Evolutionary conservation across 164 flowering plant species (phyloP).

Genomic region (Amborella trichopoda): DNA sequence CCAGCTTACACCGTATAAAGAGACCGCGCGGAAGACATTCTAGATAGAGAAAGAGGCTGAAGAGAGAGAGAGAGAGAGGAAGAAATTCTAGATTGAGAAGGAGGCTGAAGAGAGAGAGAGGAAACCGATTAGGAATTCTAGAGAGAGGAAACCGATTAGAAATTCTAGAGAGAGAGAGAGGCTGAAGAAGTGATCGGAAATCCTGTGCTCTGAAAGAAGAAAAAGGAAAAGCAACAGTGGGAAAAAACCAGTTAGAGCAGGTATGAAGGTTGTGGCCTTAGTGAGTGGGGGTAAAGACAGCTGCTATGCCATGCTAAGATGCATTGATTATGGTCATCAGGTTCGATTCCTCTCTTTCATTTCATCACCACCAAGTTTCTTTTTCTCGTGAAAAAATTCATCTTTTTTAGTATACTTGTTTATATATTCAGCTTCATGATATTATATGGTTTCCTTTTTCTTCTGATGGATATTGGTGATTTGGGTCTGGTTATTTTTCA

Average conservation of each 20-base stretch:
- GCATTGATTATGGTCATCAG: slow-evolving; percentile 77
- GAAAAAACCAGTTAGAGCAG: not conserved
- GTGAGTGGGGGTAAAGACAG: slow-evolving; percentile 98
- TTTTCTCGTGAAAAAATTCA: not conserved
- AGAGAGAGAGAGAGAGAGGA: too few species aligned
- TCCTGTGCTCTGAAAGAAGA: too few species aligned
- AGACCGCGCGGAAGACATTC: too few species aligned
- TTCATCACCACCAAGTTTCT: not conserved
- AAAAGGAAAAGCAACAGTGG: not conserved
- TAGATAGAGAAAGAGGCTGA: too few species aligned
- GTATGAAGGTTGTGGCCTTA: slow-evolving; percentile 86
- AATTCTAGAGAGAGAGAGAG: too few species aligned
- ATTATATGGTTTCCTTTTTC: not conserved
- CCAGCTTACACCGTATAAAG: too few species aligned
- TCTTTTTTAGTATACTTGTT: not conserved
- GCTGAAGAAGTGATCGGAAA: too few species aligned
- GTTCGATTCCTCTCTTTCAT: slow-evolving; percentile 14
- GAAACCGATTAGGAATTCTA: too few species aligned
- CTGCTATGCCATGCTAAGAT: slow-evolving; percentile 92
- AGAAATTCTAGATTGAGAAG: too few species aligned
- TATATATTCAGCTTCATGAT: not conserved
- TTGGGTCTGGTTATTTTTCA: not conserved
- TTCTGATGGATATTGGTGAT: not conserved
- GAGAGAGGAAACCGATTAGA: too few species aligned
- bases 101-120: too few species aligned